phyloP scores from a whole-genome alignment of 768 basidiomycete species.

The Rhizopogon rudus region DNA sequence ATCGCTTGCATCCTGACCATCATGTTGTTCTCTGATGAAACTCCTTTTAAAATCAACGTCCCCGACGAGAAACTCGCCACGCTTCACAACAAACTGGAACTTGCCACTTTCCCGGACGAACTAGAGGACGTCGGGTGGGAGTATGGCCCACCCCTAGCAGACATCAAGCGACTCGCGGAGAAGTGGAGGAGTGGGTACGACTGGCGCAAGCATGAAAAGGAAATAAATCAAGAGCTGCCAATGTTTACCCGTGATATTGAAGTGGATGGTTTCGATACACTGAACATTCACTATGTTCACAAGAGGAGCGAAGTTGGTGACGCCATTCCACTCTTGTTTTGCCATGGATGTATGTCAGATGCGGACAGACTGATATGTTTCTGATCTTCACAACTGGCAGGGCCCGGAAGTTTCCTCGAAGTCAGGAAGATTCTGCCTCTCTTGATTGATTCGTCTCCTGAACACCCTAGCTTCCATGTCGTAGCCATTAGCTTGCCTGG shows the following conservation, averaged over 20 bases:
- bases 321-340: conserved; percentile 57
- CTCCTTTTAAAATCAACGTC: conserved; percentile 44
- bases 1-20: not conserved
- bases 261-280: conserved; percentile 39
- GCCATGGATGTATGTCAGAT: conserved; percentile 46
- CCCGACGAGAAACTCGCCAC: conserved; percentile 35
- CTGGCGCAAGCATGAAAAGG: conserved; percentile 49
- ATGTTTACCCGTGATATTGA: conserved; percentile 44
- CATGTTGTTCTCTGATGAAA: conserved; percentile 32
- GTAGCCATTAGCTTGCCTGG: conserved; percentile 29
- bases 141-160: conserved; percentile 47
- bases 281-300: conserved; percentile 59
- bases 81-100: conserved; percentile 42
- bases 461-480: conserved; percentile 59
- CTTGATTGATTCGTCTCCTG: conserved; percentile 34
- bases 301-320: conserved; percentile 36
- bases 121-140: conserved; percentile 44
- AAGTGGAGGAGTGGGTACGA: conserved; percentile 52
- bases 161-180: conserved; percentile 41
- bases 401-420: conserved; percentile 61
- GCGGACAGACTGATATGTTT: not conserved
- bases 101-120: conserved; percentile 52
- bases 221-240: conserved; percentile 31
- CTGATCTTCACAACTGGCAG: conserved; percentile 20
- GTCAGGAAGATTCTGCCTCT: conserved; percentile 53